A percentile compares a stretch with the other conserved stretches of the same genome.
Conservation (phyloP, 495 filamentous ascomycete species). For the Ramalina peruviana region DNA sequence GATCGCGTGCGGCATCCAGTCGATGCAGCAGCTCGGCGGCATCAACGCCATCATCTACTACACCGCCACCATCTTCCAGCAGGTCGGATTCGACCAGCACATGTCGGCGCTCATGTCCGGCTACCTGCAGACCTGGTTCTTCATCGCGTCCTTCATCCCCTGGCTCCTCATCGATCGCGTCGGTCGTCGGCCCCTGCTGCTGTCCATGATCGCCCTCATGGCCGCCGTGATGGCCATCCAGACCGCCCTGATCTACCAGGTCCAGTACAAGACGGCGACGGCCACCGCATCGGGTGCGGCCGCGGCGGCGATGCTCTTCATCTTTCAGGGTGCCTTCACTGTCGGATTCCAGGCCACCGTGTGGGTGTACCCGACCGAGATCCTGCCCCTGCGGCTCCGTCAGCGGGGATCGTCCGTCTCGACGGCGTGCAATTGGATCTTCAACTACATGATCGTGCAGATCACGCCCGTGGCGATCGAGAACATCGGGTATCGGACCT, state of each 20-base stretch:
- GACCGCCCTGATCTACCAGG: conserved; percentile 13
- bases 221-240: conserved; percentile 15
- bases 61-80: conserved; percentile 13
- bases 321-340: conserved; percentile 19
- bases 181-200: conserved; percentile 14
- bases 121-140: conserved; percentile 19
- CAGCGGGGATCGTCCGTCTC: conserved; percentile 18
- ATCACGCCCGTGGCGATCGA: conserved; percentile 33
- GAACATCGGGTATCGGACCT: conserved; percentile 34
- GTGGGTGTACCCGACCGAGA: conserved; percentile 24
- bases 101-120: conserved; percentile 18
- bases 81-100: conserved; percentile 13
- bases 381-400: conserved; percentile 20
- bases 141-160: conserved; percentile 18
- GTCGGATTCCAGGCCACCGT: conserved; percentile 20
- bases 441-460: conserved; percentile 31
- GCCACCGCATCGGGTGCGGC: conserved; percentile 7
- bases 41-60: conserved; percentile 22
- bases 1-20: conserved; percentile 19
- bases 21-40: conserved; percentile 25
- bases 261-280: conserved; percentile 8
- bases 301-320: conserved; percentile 16
- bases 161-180: conserved; percentile 19
- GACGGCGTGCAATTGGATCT: conserved; percentile 21
- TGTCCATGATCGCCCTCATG: conserved; percentile 17